These are phyloP conservation scores for Tilletiopsis washingtonensis DNA, from an alignment of 1,284 basidiomycete genomes.

Conservation along the genomic window DNA sequence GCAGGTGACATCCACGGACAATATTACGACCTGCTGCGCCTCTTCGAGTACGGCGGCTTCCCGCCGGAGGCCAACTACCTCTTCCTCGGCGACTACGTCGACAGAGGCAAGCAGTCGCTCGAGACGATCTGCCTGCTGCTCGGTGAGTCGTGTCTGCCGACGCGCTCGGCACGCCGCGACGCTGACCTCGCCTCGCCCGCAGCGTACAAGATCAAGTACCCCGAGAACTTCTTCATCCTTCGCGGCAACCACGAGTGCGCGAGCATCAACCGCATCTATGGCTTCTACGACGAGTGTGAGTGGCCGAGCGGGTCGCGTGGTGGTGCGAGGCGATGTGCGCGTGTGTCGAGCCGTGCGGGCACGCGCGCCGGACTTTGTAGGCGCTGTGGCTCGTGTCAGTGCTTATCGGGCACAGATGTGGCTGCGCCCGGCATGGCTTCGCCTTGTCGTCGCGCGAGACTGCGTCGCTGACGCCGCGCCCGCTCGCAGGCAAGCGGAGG, in stretches of 20 bases:
- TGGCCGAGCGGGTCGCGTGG: no score
- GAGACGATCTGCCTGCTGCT: constrained; percentile 81
- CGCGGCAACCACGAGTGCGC: constrained; percentile 92
- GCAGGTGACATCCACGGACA: constrained; percentile 88
- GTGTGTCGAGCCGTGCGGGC: no score
- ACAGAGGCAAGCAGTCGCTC: constrained; percentile 86
- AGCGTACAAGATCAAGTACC: constrained; percentile 94
- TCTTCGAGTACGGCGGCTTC: constrained; percentile 91
- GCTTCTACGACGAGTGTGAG: constrained; percentile 85
- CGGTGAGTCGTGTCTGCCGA: no score
- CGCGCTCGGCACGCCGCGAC: no score
- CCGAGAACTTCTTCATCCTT: constrained; percentile 93
- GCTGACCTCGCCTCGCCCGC: no score
- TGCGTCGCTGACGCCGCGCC: neutral
- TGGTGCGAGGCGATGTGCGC: no score
- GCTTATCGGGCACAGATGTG: neutral
- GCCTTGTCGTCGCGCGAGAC: neutral
- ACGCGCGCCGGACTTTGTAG: no score
- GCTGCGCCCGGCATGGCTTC: neutral
- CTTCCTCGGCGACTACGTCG: constrained; percentile 90
- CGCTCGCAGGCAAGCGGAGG: constrained; percentile 63
- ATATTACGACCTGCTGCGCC: constrained; percentile 85
- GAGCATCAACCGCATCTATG: constrained; percentile 90
- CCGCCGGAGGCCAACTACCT: constrained; percentile 94
- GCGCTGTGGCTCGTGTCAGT: neutral